phyloP scores from a whole-genome alignment of 2,329 filamentous ascomycete species.

The Juglanconis oblonga region DNA sequence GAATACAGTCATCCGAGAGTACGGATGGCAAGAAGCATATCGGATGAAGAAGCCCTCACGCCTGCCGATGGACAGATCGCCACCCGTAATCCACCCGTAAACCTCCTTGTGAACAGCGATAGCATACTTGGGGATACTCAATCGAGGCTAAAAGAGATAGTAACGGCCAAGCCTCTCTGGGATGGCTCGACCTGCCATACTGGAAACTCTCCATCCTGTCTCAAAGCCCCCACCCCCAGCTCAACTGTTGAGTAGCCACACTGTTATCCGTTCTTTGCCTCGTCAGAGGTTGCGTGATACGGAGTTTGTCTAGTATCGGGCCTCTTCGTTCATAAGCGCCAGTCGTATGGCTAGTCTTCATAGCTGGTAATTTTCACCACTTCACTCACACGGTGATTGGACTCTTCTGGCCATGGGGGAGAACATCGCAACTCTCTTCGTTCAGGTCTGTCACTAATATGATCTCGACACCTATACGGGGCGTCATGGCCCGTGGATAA shows the following conservation, averaged over 20 bases:
- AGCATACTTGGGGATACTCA: not conserved
- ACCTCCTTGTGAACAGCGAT: constrained; percentile 32
- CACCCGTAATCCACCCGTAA: constrained; percentile 27
- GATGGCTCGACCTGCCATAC: constrained; percentile 24
- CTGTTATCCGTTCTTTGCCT: too few relatives aligned
- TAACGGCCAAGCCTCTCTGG: constrained; percentile 18
- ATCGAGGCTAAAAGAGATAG: not conserved
- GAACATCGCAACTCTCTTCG: too few relatives aligned
- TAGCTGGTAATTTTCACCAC: too few relatives aligned
- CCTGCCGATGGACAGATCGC: constrained; percentile 26
- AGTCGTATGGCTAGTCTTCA: too few relatives aligned
- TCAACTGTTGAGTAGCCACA: too few relatives aligned
- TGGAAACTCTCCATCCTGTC: constrained; percentile 20
- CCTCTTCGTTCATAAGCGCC: too few relatives aligned
- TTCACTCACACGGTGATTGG: too few relatives aligned
- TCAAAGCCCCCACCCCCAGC: not conserved
- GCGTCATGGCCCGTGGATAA: too few relatives aligned
- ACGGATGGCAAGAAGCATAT: constrained; percentile 32
- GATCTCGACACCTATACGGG: too few relatives aligned
- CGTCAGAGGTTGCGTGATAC: not conserved
- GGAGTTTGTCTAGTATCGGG: too few relatives aligned
- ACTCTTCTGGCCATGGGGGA: too few relatives aligned
- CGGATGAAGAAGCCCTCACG: constrained; percentile 31
- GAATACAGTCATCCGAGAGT: constrained; percentile 31
- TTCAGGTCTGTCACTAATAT: too few relatives aligned